Percentiles rank a stretch among this genome's conserved stretches.
phyloP scores from a whole-genome alignment of 2,329 filamentous ascomycete genomes.

The Sporothrix brasiliensis region DNA sequence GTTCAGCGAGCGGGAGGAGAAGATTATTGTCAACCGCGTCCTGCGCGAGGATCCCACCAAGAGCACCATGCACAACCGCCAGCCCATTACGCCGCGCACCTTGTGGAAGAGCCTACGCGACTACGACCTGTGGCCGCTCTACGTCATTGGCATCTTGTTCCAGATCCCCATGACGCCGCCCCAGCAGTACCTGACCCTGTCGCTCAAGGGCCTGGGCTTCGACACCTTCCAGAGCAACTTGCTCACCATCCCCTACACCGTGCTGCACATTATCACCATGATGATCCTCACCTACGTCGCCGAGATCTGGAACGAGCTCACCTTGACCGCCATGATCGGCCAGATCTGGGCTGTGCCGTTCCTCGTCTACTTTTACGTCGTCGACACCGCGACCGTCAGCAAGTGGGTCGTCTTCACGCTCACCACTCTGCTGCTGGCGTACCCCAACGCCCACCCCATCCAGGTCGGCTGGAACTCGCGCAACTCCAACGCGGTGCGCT shows the following conservation, averaged over 20 bases:
- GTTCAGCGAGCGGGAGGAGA: slow-evolving; percentile 63
- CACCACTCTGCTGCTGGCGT: slow-evolving; percentile 48
- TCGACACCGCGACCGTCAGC: slow-evolving; percentile 45
- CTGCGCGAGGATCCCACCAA: slow-evolving; percentile 63
- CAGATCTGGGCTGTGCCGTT: slow-evolving; percentile 65
- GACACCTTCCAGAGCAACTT: slow-evolving; percentile 65
- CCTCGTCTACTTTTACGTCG: slow-evolving; percentile 54
- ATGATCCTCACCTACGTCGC: slow-evolving; percentile 46
- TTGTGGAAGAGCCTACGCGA: slow-evolving; percentile 57
- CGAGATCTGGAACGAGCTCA: slow-evolving; percentile 54
- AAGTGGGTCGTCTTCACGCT: slow-evolving; percentile 50
- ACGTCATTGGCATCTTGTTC: slow-evolving; percentile 56
- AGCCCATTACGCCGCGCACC: slow-evolving; percentile 54
- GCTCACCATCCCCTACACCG: slow-evolving; percentile 60
- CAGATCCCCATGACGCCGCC: slow-evolving; percentile 55
- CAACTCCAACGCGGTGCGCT: slow-evolving; percentile 65
- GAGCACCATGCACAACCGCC: slow-evolving; percentile 63
- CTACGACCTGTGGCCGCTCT: slow-evolving; percentile 48
- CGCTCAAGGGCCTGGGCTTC: slow-evolving; percentile 60
- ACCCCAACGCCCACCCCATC: slow-evolving; percentile 51
- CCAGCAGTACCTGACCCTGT: slow-evolving; percentile 62
- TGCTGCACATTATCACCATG: slow-evolving; percentile 46
- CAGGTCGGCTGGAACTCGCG: slow-evolving; percentile 55
- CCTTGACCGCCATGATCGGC: slow-evolving; percentile 52
- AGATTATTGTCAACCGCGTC: slow-evolving; percentile 63